Evolutionary conservation across 164 flowering plant species (phyloP).

Genomic region (Magnolia sinica): DNA sequence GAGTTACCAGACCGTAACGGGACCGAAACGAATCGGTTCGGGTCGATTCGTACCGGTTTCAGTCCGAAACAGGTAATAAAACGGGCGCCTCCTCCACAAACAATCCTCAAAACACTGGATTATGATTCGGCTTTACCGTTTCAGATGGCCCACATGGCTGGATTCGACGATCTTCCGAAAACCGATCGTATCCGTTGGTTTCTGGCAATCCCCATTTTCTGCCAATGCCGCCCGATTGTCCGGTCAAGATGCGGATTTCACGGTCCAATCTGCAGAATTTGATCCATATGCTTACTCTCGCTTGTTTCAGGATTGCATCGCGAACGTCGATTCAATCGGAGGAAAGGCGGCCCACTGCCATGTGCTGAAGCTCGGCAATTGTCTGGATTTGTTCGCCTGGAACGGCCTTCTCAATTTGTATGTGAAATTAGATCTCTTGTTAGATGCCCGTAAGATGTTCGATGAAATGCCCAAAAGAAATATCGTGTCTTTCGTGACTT

Average conservation of each 20-base stretch:
- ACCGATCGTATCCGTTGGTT: background rate
- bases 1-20: too few species aligned
- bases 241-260: conserved; percentile 8
- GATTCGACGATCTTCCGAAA: conserved; percentile 2
- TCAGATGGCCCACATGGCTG: conserved; percentile 4
- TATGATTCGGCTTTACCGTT: conserved; percentile 23
- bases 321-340: conserved; percentile 15
- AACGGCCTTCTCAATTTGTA: conserved; percentile 65
- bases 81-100: too few species aligned
- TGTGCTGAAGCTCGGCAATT: conserved; percentile 51
- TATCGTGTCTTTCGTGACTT: conserved; percentile 65
- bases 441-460: conserved; percentile 53
- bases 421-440: conserved; percentile 32
- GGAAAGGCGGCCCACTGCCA: conserved; percentile 59
- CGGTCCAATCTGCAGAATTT: background rate
- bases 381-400: conserved; percentile 64
- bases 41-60: too few species aligned
- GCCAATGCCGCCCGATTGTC: conserved; percentile 17
- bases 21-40: too few species aligned
- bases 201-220: conserved; percentile 20
- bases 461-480: conserved; percentile 72
- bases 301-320: conserved; percentile 30
- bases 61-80: too few species aligned
- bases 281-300: conserved; percentile 21
- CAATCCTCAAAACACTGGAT: background rate